Evolutionary conservation across 495 filamentous ascomycete genomes (phyloP).

Genomic region (Tuber magnatum): DNA sequence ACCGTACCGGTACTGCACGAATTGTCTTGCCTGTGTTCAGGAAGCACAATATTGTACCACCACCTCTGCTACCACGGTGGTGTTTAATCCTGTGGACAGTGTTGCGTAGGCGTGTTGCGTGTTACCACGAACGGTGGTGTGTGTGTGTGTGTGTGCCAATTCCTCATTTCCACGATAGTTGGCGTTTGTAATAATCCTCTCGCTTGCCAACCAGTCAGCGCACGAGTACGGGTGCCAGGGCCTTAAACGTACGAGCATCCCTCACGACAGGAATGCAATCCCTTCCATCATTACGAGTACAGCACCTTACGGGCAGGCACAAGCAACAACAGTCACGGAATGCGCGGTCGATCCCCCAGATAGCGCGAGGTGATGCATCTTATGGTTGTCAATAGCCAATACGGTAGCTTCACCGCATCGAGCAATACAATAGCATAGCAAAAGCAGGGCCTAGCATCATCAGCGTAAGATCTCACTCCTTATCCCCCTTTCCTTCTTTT

Average conservation of each 20-base stretch:
- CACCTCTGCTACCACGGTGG: not conserved
- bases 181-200: not conserved
- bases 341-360: conserved; percentile 3
- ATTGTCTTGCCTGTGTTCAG: too few species aligned
- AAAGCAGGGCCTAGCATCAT: not conserved
- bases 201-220: not conserved
- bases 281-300: not conserved
- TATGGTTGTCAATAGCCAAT: not conserved
- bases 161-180: not conserved
- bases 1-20: too few species aligned
- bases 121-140: not conserved
- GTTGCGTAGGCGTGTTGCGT: not conserved
- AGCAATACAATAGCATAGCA: not conserved
- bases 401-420: not conserved
- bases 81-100: not conserved
- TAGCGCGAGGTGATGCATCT: not conserved
- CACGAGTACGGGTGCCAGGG: too few species aligned
- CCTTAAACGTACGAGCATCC: too few species aligned
- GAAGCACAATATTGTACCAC: too few species aligned
- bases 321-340: not conserved
- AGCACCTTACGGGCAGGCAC: not conserved
- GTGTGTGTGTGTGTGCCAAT: not conserved
- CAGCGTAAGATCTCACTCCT: not conserved
- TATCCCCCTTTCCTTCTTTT: not conserved
- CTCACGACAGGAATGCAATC: not conserved